phyloP scores from a whole-genome alignment of 1,139 yeast genomes.

The Nakaseomyces nivariensis region DNA sequence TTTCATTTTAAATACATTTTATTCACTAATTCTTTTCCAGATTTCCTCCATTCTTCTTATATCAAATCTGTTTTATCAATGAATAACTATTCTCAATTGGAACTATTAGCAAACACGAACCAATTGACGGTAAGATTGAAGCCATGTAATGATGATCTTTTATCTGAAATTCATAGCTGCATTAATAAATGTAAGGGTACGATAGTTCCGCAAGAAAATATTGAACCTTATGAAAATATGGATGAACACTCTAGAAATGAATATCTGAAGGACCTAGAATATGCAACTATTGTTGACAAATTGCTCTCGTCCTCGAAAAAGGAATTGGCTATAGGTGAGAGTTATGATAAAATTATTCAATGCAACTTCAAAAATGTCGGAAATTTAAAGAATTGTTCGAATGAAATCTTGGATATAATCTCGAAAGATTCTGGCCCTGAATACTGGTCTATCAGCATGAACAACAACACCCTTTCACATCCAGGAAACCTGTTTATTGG shows the following conservation, averaged over 20 bases:
- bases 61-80: neutral
- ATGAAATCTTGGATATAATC: neutral
- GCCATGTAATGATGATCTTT: conserved; percentile 8
- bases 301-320: conserved; percentile 6
- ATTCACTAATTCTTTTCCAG: too few species aligned
- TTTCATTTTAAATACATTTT: too few species aligned
- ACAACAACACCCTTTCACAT: conserved; percentile 41
- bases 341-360: conserved; percentile 23
- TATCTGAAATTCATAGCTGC: conserved; percentile 8
- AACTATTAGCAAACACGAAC: conserved; percentile 25
- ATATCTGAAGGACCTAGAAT: conserved; percentile 16
- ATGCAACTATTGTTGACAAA: conserved; percentile 5
- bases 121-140: conserved; percentile 21
- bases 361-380: conserved; percentile 21
- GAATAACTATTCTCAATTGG: conserved; percentile 13
- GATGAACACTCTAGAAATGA: conserved; percentile 18
- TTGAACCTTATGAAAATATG: conserved; percentile 26
- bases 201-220: conserved; percentile 14
- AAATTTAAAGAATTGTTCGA: conserved; percentile 6
- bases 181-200: conserved; percentile 15
- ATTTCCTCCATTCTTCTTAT: neutral
- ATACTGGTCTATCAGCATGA: conserved; percentile 24
- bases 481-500: conserved; percentile 59
- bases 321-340: conserved; percentile 10
- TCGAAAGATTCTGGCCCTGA: conserved; percentile 7